phyloP scores from a whole-genome alignment of 176 grass and related monocot genomes.

The Triticum turgidum region DNA sequence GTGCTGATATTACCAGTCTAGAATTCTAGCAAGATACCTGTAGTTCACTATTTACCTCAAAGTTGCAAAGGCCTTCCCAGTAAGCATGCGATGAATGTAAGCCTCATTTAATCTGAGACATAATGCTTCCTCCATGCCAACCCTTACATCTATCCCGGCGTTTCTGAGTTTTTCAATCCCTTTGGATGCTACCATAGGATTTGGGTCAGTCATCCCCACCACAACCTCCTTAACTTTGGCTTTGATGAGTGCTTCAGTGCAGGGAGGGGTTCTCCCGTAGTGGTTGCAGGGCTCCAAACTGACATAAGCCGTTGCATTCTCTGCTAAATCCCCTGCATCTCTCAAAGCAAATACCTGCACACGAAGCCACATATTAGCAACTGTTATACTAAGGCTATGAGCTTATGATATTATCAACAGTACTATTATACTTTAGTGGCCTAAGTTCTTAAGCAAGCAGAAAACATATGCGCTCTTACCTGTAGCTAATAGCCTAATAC shows the following conservation, averaged over 20 bases:
- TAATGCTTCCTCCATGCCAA: constrained; percentile 66
- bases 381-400: not conserved
- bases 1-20: not conserved
- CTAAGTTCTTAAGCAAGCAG: not conserved
- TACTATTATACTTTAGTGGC: not conserved
- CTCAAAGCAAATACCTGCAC: not conserved
- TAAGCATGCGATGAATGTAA: constrained; percentile 81
- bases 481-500: not conserved
- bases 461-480: not conserved
- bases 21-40: not conserved
- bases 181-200: constrained; percentile 86
- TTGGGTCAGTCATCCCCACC: constrained; percentile 93
- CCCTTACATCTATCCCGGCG: constrained; percentile 63
- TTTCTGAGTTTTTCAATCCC: constrained; percentile 73
- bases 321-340: constrained; percentile 74
- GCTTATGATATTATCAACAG: not conserved
- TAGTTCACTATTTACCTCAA: constrained; percentile 54
- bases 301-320: constrained; percentile 79
- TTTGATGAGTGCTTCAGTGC: constrained; percentile 69
- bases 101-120: constrained; percentile 74
- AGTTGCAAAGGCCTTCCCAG: constrained; percentile 76
- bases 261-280: constrained; percentile 85
- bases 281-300: constrained; percentile 92
- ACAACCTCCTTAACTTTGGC: constrained; percentile 82
- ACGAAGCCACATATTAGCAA: constrained; percentile 23